Evolutionary conservation across 495 filamentous ascomycete species (phyloP).

Genomic region (Xylaria castorea): DNA sequence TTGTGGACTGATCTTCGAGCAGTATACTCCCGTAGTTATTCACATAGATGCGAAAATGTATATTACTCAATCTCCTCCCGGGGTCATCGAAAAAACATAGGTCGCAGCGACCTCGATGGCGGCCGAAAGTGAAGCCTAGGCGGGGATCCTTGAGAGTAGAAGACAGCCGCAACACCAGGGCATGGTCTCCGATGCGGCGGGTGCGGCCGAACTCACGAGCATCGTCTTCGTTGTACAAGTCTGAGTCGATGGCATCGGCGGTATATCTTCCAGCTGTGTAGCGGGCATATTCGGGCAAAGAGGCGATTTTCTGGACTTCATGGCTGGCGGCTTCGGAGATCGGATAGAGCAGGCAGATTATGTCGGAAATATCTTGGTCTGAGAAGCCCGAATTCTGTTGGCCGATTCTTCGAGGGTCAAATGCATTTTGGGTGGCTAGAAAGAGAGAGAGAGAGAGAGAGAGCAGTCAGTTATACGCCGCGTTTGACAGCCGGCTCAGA

Average conservation of each 20-base stretch:
- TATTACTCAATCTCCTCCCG: conserved; percentile 75
- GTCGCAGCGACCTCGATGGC: conserved; percentile 74
- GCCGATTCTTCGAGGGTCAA: conserved; percentile 80
- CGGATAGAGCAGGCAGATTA: conserved; percentile 88
- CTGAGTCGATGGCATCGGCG: conserved; percentile 57
- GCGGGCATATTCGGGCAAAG: conserved; percentile 42
- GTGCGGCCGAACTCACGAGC: conserved; percentile 52
- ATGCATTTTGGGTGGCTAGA: conserved; percentile 76
- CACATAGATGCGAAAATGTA: conserved; percentile 89
- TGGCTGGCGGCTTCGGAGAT: conserved; percentile 71
- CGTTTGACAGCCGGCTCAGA: neutral
- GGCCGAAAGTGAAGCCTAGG: conserved; percentile 84
- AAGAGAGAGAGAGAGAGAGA: conserved; percentile 2
- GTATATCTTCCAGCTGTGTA: conserved; percentile 47
- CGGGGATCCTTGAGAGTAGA: conserved; percentile 67
- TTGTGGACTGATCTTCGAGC: conserved; percentile 90
- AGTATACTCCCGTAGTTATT: conserved; percentile 81
- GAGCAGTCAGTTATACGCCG: conserved; percentile 30
- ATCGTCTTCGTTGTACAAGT: conserved; percentile 50
- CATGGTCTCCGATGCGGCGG: conserved; percentile 61
- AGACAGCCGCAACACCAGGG: conserved; percentile 82
- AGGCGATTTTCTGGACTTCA: conserved; percentile 65
- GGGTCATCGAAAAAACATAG: conserved; percentile 68
- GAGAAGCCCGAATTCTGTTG: conserved; percentile 77
- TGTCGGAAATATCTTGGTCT: conserved; percentile 82